Percentiles rank a stretch among this genome's conserved stretches.
Conservation (phyloP, 306 rosid genomes). For the Quercus cerris region DNA sequence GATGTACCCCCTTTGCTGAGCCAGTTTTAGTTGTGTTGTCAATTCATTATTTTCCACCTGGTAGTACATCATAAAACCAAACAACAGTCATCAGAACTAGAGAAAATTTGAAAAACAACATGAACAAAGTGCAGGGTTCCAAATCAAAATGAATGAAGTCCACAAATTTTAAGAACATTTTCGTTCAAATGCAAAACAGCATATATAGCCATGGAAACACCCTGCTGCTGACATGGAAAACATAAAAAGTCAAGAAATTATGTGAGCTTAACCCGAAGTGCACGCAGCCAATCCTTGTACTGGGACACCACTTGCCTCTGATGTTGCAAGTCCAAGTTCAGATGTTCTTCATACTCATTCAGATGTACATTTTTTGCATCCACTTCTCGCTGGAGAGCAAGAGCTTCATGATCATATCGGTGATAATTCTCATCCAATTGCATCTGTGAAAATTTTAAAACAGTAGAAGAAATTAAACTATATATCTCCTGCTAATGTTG, state of each 20-base stretch:
- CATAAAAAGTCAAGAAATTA: too few relatives aligned
- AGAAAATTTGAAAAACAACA: not conserved
- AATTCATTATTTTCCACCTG: conserved; percentile 81
- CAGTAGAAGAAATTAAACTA: too few relatives aligned
- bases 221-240: too few relatives aligned
- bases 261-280: too few relatives aligned
- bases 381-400: conserved; percentile 31
- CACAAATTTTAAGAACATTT: not conserved
- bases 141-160: not conserved
- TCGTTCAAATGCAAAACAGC: too few relatives aligned
- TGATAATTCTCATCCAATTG: too few relatives aligned
- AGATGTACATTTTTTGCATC: conserved; percentile 34
- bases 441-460: too few relatives aligned
- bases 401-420: too few relatives aligned
- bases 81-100: not conserved
- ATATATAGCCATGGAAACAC: too few relatives aligned
- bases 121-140: too few relatives aligned
- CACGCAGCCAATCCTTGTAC: conserved; percentile 41
- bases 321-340: conserved; percentile 54
- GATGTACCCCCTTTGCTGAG: conserved; percentile 61
- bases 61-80: not conserved
- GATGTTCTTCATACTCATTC: conserved; percentile 8
- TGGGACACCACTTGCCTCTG: conserved; percentile 38
- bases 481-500: too few relatives aligned
- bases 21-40: conserved; percentile 60